Base-by-base conservation (phyloP, 371 early-diverging fungal genomes). In the Mortierella sp. region DNA sequence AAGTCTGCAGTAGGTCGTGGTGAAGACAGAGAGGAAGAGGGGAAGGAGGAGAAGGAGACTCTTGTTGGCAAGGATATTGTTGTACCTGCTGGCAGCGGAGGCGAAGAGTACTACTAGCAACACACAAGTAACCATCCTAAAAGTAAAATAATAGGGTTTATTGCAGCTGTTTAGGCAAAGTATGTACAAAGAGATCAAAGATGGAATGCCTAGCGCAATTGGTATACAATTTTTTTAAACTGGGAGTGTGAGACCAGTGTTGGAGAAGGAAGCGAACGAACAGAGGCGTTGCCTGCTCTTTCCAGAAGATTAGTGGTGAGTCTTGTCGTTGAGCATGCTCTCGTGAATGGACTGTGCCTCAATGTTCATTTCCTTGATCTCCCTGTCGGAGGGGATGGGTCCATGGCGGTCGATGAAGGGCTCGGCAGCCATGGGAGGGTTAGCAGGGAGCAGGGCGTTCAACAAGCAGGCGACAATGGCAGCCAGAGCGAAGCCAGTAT, bases 401-500 rank as follows among this genome's bases (percentile, higher is more conserved):
- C 77, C 77, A 57, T 83, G 83, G 71, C 74, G 76, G 73, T 83
- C 79, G 54, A 79, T 82, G 50, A 79, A 64, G 19, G 80, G 74
- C 71, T 76, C 83, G 21, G 74, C 67, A 5, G 76, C 24, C 72
- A 67, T 80, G 46, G 78, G 78, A n/a, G 59, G 70, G 55, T 72
- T 70, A 11, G 50, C 46, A 19, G 92, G 91, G 53, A 92, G 77
- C 31, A 91, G 77, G 31, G 88, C 77, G 73, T 93, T 92, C 53
- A 93, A 82, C 69, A 91, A 76, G 73, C 92, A 92, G 37, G 90
- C 87, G 72, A 90, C 78, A 43, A 92, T 81, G 0, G 92, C 89
- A 16, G 90, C 91, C 55, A 92, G 89, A 26, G 90, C 89, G 73
- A 91, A 93, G 5, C 90, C 90, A 61, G 92, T 92, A 72, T 88